Base-by-base conservation (phyloP, 257 asterid genomes). In the Nemophila menziesii region DNA sequence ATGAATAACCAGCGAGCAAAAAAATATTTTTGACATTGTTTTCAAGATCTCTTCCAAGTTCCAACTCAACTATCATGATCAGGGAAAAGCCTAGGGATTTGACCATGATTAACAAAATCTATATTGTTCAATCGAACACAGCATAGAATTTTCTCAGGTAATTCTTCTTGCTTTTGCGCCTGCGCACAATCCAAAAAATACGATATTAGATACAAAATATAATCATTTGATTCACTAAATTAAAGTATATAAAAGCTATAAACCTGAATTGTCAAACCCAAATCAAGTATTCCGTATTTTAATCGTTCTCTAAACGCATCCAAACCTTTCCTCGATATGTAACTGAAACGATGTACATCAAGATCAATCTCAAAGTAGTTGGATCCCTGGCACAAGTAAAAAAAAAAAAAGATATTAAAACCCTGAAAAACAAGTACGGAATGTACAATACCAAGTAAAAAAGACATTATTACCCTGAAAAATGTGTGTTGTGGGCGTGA, bases 211-310 rank as follows among this genome's bases (percentile, higher is more conserved):
- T 11, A 5, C n/a, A 11, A 4, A 8, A 46, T 11, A 17, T 15
- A 20, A n/a, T 16, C 18, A 14, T 11, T 21, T 6, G 10, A 26
- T 5, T n/a, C 23, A 0, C 36, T 29, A 29, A 2, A 2, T 29
- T n/a, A n/a, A 13, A 2, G 9, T 29, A 13, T 29, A 29, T 29
- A 44, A 5, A 27, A 10, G n/a, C 27, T 14, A 3, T 20, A 29
- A n/a, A 82, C 96, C 94, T 87, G 97, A 63, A 87, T 87, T 12
- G 93, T 73, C 49, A 87, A 56, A 41, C 97, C 97, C 45, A 87
- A 66, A 62, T 87, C 86, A 57, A 87, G 84, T 37, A 78, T 62
- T 53, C 93, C 97, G 17, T 73, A 61, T 60, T 70, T 76, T 73
- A 87, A 37, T n/a, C 97, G 54, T 14, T 73, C 84, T 39, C 89